Evolutionary conservation across 2,329 filamentous ascomycete species (phyloP), one percentile per base, ranked within the genome.

Genomic region (Ceratocystis albifundus): DNA sequence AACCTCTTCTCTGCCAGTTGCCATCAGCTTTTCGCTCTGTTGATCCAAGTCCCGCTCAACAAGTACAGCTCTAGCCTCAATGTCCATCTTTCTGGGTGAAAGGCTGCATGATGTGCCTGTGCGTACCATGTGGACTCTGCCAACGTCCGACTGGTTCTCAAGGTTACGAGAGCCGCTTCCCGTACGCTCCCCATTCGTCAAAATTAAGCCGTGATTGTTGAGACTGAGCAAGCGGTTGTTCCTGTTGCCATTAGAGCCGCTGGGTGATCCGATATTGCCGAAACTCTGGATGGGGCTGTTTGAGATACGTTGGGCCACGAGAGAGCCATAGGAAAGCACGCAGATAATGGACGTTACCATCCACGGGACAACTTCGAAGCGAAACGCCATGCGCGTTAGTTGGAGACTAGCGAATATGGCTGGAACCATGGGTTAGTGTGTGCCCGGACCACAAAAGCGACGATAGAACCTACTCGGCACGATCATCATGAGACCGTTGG

Each of bases 401-500:
- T 70, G 77, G 79, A 70, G 82, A 76, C 74, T 76, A 1, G 80
- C 76, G 68, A 84, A 83, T 66, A 83, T 70, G 66, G 79, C 81
- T 83, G 36, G 41, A 55, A 20, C 44, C 65, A 62, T 50, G 41
- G 12, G 59, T 20, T 36, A 63, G 45, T 4, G 32, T 32, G 17
- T 28, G 15, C 30, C 32, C 8, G n/a, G 0, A 32, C 1, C 1
- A 22, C 46, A 48, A 10, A 15, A 64, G 15, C 3, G 22, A 53
- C 25, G 22, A 10, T 4, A 17, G 32, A 17, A 72, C 76, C 61
- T 72, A 83, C 81, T 78, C n/a, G 81, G 82, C 8, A 82, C 72
- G 17, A 82, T 69, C 82, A 84, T 84, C 65, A 84, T 74, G 0
- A 82, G 69, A 10, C 80, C 81, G 46, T 84, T 84, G 62, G 80